Base-by-base conservation (phyloP, 768 basidiomycete species). In the Sistotremastrum suecicum region DNA sequence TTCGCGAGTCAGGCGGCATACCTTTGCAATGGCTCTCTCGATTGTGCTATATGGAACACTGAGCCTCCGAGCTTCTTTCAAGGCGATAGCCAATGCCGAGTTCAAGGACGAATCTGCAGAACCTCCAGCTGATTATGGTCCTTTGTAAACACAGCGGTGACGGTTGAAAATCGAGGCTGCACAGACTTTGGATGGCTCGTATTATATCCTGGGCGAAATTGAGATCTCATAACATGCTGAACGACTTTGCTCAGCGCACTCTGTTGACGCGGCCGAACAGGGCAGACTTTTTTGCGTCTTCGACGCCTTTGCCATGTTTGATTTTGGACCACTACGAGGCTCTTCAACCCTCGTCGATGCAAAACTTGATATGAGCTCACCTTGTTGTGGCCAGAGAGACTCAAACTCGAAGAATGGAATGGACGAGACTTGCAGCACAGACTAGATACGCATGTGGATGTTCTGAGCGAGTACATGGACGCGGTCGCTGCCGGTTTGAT, bases 1-100 rank as follows among this genome's bases (percentile, higher is more conserved):
- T 1, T 48, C 57, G 28, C 41, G 30, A 28, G 20, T 7, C 30
- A 31, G 8, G 7, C 12, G 9, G 20, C 45, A 29, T 51, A 76
- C 81, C 63, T 68, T 74, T 39, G 67, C 69, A 41, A 83, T 60
- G 0, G 80, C 74, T 30, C 67, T 75, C 48, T 76, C 76, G 4
- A 83, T 73, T 58, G 80, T 83, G 39, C 80, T 77, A 51, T 72
- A 82, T 8, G 81, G 81, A 7, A 83, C 72, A 33, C 78, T 75
- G 42, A 65, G 61, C 0, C 74, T 68, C 56, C 68, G 78, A 0
- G 71, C 74, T 35, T 72, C 64, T 52, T 71, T 76, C n/a, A 83
- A 54, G 4, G 67, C 72, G 4, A 65, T 57, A 1, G 75, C 73
- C 40, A 83, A 62, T 3, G 71, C 64, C 5, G 64, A 36, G 54